A percentile compares a stretch with the other conserved stretches of the same genome.
phyloP scores from a whole-genome alignment of 2,329 filamentous ascomycete species.

The Pseudocercospora fuligena region DNA sequence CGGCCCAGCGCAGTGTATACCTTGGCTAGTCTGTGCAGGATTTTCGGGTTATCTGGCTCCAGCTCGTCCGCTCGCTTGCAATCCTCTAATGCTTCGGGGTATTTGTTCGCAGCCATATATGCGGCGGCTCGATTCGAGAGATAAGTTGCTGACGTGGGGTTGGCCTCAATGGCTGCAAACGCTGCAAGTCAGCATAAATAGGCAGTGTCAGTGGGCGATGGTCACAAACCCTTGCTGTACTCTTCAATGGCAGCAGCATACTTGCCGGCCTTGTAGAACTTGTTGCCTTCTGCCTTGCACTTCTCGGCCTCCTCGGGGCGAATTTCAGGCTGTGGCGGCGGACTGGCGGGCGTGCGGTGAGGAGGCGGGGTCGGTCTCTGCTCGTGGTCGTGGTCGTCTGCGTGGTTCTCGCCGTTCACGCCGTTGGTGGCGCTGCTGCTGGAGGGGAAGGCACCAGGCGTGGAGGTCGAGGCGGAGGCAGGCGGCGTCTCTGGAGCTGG shows the following conservation, averaged over 20 bases:
- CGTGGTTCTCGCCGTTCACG: constrained; percentile 46
- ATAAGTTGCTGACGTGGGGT: constrained; percentile 85
- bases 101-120: constrained; percentile 85
- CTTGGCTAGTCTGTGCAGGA: constrained; percentile 82
- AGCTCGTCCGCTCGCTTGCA: constrained; percentile 80
- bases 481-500: constrained; percentile 32
- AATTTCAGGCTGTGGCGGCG: constrained; percentile 46
- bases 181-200: constrained; percentile 15
- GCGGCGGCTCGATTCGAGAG: constrained; percentile 94
- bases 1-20: constrained; percentile 87
- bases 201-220: constrained; percentile 2
- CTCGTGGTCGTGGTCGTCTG: constrained; percentile 54
- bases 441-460: constrained; percentile 54
- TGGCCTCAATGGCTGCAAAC: constrained; percentile 77
- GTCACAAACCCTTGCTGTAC: constrained; percentile 83
- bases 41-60: constrained; percentile 85
- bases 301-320: constrained; percentile 78
- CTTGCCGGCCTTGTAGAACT: constrained; percentile 94
- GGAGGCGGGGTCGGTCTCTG: constrained; percentile 69
- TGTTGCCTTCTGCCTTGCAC: constrained; percentile 92
- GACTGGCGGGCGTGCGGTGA: constrained; percentile 62
- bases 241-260: constrained; percentile 87
- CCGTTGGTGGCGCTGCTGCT: constrained; percentile 46
- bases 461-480: constrained; percentile 7
- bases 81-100: constrained; percentile 80